Evolutionary conservation across 768 basidiomycete genomes (phyloP).

Genomic region (Amanita thiersii): DNA sequence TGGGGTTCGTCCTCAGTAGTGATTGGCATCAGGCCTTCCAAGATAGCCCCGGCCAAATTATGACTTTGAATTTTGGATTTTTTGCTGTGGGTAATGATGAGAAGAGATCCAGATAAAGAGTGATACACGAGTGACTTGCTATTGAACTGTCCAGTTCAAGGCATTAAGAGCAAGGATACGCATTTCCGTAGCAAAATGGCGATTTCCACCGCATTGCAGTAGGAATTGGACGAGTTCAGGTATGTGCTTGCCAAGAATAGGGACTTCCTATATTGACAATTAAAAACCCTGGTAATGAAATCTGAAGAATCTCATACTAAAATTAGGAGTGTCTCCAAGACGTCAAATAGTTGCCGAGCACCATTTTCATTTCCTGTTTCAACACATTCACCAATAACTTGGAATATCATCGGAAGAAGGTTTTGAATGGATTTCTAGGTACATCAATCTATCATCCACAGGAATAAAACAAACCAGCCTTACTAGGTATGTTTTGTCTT

Average conservation of each 20-base stretch:
- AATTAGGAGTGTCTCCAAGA: constrained; percentile 91
- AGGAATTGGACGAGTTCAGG: constrained; percentile 86
- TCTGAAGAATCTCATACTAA: constrained; percentile 42
- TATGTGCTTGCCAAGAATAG: constrained; percentile 85
- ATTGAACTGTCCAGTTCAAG: constrained; percentile 95
- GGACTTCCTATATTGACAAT: constrained; percentile 62
- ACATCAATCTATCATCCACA: background rate
- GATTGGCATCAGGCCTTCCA: constrained; percentile 90
- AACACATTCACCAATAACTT: constrained; percentile 79
- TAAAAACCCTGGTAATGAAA: constrained; percentile 1
- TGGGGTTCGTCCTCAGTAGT: constrained; percentile 91
- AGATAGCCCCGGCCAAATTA: constrained; percentile 74
- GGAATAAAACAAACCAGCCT: constrained; percentile 18
- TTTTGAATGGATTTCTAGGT: constrained; percentile 77
- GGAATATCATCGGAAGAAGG: constrained; percentile 81
- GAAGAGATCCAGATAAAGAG: background rate
- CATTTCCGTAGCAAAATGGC: constrained; percentile 64
- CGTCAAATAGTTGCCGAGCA: constrained; percentile 88
- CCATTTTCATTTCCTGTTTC: constrained; percentile 71
- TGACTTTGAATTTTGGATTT: constrained; percentile 90
- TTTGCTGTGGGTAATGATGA: constrained; percentile 55
- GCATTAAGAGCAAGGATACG: constrained; percentile 89
- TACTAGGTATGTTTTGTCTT: constrained; percentile 84
- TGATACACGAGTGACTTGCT: constrained; percentile 39
- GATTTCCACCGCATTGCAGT: constrained; percentile 75